These are phyloP conservation scores for Phytophthora ramorum DNA, from an alignment of 352 stramenopile species.

Conservation along the genomic window DNA sequence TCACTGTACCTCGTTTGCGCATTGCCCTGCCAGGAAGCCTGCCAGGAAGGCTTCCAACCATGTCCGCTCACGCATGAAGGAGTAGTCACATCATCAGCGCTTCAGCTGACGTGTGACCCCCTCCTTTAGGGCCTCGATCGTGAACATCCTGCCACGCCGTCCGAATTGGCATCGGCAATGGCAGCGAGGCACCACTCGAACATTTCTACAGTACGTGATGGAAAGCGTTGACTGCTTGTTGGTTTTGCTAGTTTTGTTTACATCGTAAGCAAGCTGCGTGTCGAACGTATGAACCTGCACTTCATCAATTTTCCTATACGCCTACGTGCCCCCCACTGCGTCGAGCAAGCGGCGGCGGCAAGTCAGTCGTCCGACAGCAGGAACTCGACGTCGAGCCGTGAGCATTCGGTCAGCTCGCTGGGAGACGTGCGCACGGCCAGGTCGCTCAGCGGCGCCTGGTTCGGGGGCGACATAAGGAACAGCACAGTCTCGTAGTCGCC, in stretches of 20 bases:
- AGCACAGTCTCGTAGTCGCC: conserved; percentile 47
- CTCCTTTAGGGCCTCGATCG: conserved; percentile 12
- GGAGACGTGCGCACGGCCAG: conserved; percentile 44
- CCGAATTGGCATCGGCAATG: conserved; percentile 8
- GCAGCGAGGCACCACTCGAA: neutral
- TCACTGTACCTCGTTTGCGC: neutral
- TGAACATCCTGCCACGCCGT: no score
- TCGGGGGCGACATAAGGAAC: conserved; percentile 41
- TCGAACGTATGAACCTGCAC: conserved; percentile 5
- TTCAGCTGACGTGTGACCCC: neutral
- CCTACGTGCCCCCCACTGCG: neutral
- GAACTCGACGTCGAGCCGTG: conserved; percentile 48
- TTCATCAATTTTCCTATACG: neutral
- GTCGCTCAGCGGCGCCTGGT: conserved; percentile 45
- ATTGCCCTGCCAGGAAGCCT: neutral
- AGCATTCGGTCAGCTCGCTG: conserved; percentile 21
- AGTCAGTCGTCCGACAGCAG: conserved; percentile 36
- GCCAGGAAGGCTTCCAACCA: neutral
- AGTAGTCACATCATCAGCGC: conserved; percentile 12
- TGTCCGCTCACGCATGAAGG: conserved; percentile 11
- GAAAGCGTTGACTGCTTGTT: conserved; percentile 23
- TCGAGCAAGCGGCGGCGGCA: neutral
- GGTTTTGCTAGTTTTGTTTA: conserved; percentile 30
- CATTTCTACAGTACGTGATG: conserved; percentile 2
- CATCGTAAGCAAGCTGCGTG: conserved; percentile 12